phyloP scores from a whole-genome alignment of 2,329 filamentous ascomycete genomes.

The Apiospora koreana region DNA sequence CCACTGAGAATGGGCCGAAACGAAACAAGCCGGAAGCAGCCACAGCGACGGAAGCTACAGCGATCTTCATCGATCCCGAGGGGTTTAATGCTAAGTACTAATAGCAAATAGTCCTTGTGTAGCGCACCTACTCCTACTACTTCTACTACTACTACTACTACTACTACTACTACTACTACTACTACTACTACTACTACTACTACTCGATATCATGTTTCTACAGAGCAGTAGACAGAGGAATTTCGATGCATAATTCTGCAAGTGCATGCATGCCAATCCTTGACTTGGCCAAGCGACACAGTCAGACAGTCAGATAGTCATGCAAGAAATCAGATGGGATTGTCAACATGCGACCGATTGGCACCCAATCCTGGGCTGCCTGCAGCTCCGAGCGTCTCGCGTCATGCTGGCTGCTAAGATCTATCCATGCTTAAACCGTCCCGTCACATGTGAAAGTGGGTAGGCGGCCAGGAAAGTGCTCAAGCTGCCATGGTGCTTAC shows the following conservation, averaged over 20 bases:
- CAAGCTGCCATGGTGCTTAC: neutral
- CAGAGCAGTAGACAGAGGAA: no score
- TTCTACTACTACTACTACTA: no score
- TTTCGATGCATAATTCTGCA: neutral
- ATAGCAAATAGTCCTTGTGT: neutral
- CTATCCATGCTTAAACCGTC: neutral
- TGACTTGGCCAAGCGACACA: neutral
- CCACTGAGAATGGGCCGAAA: neutral
- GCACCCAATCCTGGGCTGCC: neutral
- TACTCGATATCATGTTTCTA: no score
- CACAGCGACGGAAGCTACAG: neutral
- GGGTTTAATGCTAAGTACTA: neutral
- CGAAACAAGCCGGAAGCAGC: neutral
- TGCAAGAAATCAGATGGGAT: neutral
- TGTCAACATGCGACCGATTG: neutral
- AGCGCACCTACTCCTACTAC: no score
- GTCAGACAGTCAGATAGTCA: no score
- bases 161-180: no score
- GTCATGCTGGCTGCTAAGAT: no score
- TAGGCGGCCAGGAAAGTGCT: neutral
- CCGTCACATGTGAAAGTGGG: slow-evolving; percentile 18
- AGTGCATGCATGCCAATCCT: neutral
- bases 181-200: no score
- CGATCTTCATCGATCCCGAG: neutral
- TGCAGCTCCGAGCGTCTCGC: neutral